phyloP scores from a whole-genome alignment of 2,329 filamentous ascomycete genomes.

The Madurella mycetomatis region DNA sequence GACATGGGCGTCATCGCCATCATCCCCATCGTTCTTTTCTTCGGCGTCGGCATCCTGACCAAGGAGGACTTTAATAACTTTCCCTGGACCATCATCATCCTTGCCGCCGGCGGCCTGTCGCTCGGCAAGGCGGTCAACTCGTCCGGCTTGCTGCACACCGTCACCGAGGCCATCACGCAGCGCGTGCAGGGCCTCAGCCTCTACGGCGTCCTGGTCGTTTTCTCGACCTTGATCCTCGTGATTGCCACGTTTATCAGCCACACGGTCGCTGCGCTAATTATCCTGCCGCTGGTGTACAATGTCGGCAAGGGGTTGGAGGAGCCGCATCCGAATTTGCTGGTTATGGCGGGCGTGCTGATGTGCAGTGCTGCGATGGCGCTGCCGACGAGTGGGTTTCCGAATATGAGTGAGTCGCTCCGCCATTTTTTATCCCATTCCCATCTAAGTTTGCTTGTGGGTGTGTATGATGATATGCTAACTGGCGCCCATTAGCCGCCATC shows the following conservation, averaged over 20 bases:
- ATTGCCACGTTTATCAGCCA: slow-evolving; percentile 98
- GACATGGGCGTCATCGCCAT: slow-evolving; percentile 99
- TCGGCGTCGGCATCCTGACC: slow-evolving; percentile 90
- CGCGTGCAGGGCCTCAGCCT: slow-evolving; percentile 73
- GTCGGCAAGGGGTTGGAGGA: slow-evolving; percentile 82
- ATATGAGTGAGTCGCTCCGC: slow-evolving; percentile 79
- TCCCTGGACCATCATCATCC: slow-evolving; percentile 98
- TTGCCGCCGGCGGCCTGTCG: slow-evolving; percentile 87
- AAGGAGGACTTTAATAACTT: slow-evolving; percentile 99
- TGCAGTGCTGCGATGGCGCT: slow-evolving; percentile 96
- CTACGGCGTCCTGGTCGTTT: slow-evolving; percentile 82
- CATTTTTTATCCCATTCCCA: background rate
- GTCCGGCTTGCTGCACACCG: slow-evolving; percentile 84
- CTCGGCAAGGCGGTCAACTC: slow-evolving; percentile 92
- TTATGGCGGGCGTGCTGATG: slow-evolving; percentile 95
- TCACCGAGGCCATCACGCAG: slow-evolving; percentile 71
- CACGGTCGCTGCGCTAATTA: slow-evolving; percentile 92
- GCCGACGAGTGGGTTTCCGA: slow-evolving; percentile 94
- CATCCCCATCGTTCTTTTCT: slow-evolving; percentile 92
- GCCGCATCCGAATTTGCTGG: slow-evolving; percentile 87
- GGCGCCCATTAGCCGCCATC: slow-evolving; percentile 66
- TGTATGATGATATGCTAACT: slow-evolving; percentile 13
- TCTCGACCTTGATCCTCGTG: slow-evolving; percentile 77
- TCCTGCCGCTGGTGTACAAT: slow-evolving; percentile 82
- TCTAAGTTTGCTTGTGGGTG: too few species aligned